Evolutionary conservation across 139 green algal genomes (phyloP).

Genomic region (Chlamydomonas incerta): DNA sequence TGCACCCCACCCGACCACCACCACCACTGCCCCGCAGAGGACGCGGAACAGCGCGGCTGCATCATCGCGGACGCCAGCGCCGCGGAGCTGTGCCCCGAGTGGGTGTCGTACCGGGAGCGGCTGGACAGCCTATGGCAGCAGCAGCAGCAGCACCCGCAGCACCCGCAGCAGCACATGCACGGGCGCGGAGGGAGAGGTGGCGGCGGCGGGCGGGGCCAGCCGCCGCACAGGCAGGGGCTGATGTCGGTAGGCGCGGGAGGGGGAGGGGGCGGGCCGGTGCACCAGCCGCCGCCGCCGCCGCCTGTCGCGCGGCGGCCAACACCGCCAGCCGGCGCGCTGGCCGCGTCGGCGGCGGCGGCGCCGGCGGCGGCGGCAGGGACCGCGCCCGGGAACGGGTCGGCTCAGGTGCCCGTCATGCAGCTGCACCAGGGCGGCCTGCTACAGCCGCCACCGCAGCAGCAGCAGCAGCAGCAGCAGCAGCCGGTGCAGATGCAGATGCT

Average conservation of each 20-base stretch:
- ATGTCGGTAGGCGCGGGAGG: no score
- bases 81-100: slow-evolving; percentile 52
- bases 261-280: no score
- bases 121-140: not conserved
- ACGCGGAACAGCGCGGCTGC: slow-evolving; percentile 58
- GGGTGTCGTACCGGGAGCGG: slow-evolving; percentile 1
- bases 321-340: no score
- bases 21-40: not conserved
- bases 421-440: not conserved
- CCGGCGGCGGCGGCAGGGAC: not conserved
- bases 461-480: no score
- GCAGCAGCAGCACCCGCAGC: not conserved
- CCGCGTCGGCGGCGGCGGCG: no score
- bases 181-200: not conserved
- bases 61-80: slow-evolving; percentile 71
- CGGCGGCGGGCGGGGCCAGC: not conserved
- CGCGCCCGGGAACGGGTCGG: not conserved
- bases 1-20: no score
- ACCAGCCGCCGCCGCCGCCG: slow-evolving; percentile 5
- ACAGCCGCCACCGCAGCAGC: no score
- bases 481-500: no score
- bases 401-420: slow-evolving; percentile 28
- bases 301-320: not conserved
- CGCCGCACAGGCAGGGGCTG: not conserved
- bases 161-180: not conserved